Evolutionary conservation across 1,284 basidiomycete genomes (phyloP).

Genomic region (Melampsora abietis-canadensis): DNA sequence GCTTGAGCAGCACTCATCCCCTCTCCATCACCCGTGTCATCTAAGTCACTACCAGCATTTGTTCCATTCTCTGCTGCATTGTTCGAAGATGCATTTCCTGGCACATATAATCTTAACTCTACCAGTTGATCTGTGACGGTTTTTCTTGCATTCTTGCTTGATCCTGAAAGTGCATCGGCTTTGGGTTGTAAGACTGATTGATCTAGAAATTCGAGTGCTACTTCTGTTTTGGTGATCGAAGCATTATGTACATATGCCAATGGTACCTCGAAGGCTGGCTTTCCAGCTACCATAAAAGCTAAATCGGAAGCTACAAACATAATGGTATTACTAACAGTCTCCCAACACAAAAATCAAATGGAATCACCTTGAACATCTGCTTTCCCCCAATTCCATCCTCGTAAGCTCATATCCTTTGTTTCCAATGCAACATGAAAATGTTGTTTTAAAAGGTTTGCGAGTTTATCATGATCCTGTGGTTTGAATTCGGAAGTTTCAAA

Average conservation of each 20-base stretch:
- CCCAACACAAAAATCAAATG: neutral
- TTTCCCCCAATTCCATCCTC: conserved; percentile 98
- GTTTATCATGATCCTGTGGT: conserved; percentile 72
- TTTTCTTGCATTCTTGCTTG: conserved; percentile 45
- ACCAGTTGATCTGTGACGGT: conserved; percentile 72
- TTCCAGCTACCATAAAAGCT: conserved; percentile 84
- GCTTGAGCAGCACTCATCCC: conserved; percentile 82
- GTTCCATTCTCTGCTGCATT: conserved; percentile 50
- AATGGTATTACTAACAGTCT: neutral
- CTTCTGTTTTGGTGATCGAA: conserved; percentile 95
- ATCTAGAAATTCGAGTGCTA: conserved; percentile 86
- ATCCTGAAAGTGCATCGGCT: conserved; percentile 56
- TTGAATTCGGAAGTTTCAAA: neutral
- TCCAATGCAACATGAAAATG: conserved; percentile 83
- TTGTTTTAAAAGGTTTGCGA: conserved; percentile 72
- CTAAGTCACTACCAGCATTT: conserved; percentile 50
- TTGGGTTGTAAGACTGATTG: conserved; percentile 53
- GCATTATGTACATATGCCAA: conserved; percentile 86
- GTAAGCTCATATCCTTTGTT: conserved; percentile 77
- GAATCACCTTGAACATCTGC: conserved; percentile 83
- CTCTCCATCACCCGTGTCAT: conserved; percentile 56
- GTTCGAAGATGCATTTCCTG: conserved; percentile 69
- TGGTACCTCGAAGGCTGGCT: conserved; percentile 87
- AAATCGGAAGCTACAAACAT: conserved; percentile 70
- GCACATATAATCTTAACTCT: conserved; percentile 94